phyloP scores from a whole-genome alignment of 2,329 filamentous ascomycete species.

The Phialophora tarda region DNA sequence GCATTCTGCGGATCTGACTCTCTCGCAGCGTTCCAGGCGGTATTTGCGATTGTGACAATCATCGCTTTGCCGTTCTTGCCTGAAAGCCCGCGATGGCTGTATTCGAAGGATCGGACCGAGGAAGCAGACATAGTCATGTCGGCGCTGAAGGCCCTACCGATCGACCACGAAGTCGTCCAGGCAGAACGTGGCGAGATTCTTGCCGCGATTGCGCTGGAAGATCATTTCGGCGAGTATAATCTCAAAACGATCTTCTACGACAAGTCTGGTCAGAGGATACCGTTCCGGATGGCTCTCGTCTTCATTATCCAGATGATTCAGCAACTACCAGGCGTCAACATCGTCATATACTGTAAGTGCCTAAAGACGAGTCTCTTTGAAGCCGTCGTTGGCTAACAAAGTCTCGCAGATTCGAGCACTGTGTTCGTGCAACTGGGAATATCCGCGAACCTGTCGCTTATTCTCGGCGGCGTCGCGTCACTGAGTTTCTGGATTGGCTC shows the following conservation, averaged over 20 bases:
- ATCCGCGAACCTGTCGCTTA: conserved; percentile 15
- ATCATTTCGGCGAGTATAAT: conserved; percentile 15
- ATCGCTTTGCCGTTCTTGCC: conserved; percentile 41
- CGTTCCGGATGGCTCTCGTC: conserved; percentile 4
- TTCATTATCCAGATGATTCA: conserved; percentile 20
- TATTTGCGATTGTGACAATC: conserved; percentile 56
- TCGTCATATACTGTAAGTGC: conserved; percentile 36
- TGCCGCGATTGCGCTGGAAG: conserved; percentile 15
- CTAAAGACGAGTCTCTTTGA: conserved; percentile 9
- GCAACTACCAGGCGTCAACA: conserved; percentile 21
- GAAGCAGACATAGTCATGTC: background rate
- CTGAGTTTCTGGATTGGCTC: conserved; percentile 16
- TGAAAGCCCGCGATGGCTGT: conserved; percentile 7
- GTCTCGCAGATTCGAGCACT: conserved; percentile 21
- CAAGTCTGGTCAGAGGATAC: conserved; percentile 17
- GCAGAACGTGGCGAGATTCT: conserved; percentile 12
- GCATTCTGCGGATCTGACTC: background rate
- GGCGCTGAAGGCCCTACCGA: conserved; percentile 42
- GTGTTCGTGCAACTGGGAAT: conserved; percentile 28
- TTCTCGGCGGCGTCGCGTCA: conserved; percentile 15
- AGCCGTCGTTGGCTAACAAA: conserved; percentile 5
- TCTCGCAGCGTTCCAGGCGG: conserved; percentile 55
- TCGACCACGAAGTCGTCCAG: conserved; percentile 15
- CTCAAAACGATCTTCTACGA: conserved; percentile 13
- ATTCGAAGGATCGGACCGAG: conserved; percentile 1